Base-by-base conservation (phyloP, 1,139 yeast genomes). In the Yarrowia galli region DNA sequence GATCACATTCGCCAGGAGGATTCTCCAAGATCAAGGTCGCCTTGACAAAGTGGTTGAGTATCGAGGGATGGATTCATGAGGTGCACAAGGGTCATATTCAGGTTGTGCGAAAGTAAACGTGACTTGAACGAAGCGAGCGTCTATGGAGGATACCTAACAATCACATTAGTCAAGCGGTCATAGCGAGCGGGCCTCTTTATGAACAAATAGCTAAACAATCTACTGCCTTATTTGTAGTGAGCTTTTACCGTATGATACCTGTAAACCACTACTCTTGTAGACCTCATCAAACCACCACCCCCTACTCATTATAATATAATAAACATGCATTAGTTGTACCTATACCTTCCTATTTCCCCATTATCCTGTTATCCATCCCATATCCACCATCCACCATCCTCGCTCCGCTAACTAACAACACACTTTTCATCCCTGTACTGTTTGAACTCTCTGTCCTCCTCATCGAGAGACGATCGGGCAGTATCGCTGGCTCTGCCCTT, bases 391-490 rank as follows among this genome's bases (percentile, higher is more conserved):
- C 16, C n/a, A 16, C 16, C n/a, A 6, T n/a, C 18, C 18, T 4
- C 2, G 1, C n/a, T 18, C 16, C n/a, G 16, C 22, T 46, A 64
- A 32, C 38, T 28, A 40, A 65, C 36, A 32, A 40, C 49, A 28
- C 67, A 65, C 61, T 53, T 65, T 25, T 65, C 67, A 8, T 65
- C 67, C 23, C 61, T 28, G 43, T 51, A 65, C 51, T 51, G 53
- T 6, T 18, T 65, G 22, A 45, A 53, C 61, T 65, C 60, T 3
- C 64, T 28, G 40, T 58, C 64, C 32, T 43, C 64, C 10, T 58
- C 64, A 16, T 58, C 64, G 16, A 58, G 51, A 7, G 64, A 58
- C 18, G 64, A 58, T 20, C 64, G 51, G 9, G 67, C 61, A 2
- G 51, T 53, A 20, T 51, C 48, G 13, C 40, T 65, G 28, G 49